These are phyloP conservation scores for Agrostemma githago DNA, from an alignment of 148 eudicot species.

Conservation along the genomic window DNA sequence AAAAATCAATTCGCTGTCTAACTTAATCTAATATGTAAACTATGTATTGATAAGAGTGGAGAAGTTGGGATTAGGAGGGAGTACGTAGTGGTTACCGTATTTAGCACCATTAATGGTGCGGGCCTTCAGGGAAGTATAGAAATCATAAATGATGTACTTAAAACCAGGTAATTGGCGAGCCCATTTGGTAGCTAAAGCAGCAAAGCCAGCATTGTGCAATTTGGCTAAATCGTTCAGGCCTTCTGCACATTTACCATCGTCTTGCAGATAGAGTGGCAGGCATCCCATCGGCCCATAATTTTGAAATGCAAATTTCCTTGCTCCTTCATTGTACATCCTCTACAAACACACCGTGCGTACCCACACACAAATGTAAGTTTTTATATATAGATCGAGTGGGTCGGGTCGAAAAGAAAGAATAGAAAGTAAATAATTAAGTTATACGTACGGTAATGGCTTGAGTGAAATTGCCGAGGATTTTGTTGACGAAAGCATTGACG, in stretches of 20 bases:
- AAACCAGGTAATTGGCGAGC: constrained; percentile 27
- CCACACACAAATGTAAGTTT: not conserved
- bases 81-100: constrained; percentile 24
- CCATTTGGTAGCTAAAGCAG: not conserved
- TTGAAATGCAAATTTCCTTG: constrained; percentile 38
- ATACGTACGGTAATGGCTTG: constrained; percentile 28
- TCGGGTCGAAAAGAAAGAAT: too few species aligned
- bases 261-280: constrained; percentile 16
- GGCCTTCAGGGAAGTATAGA: constrained; percentile 11
- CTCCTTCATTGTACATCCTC: constrained; percentile 34
- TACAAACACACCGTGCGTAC: not conserved
- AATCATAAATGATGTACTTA: constrained; percentile 29
- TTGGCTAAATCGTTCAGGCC: constrained; percentile 19
- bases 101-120: constrained; percentile 22
- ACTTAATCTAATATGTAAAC: too few species aligned
- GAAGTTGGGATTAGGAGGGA: not conserved
- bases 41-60: too few species aligned
- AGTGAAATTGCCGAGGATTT: constrained; percentile 38
- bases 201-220: constrained; percentile 27
- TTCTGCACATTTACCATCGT: constrained; percentile 17
- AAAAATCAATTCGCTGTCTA: too few species aligned
- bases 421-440: too few species aligned
- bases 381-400: too few species aligned
- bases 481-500: constrained; percentile 19
- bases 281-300: constrained; percentile 38